Conservation (phyloP, 1,284 basidiomycete genomes). For the Cryptococcus deneoformans region DNA sequence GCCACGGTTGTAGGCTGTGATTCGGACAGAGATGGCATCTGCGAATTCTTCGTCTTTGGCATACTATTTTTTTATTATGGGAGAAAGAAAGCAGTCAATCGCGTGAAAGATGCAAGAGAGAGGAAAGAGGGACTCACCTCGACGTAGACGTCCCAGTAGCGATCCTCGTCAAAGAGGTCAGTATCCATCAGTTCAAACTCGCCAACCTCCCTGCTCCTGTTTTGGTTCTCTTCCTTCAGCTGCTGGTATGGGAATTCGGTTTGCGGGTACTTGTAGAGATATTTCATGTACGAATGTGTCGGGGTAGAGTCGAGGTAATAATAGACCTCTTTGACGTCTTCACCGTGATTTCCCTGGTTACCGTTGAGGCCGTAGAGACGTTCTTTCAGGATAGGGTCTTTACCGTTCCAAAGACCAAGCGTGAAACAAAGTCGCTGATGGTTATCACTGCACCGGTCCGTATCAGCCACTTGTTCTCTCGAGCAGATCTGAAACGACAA, state of each 20-base stretch:
- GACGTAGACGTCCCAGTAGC: slow-evolving; percentile 97
- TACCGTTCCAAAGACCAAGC: slow-evolving; percentile 90
- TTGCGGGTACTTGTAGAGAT: slow-evolving; percentile 97
- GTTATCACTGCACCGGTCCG: slow-evolving; percentile 61
- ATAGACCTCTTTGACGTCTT: slow-evolving; percentile 98
- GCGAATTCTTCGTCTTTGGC: slow-evolving; percentile 94
- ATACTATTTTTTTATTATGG: slow-evolving; percentile 58
- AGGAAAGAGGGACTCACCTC: slow-evolving; percentile 61
- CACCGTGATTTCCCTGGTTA: slow-evolving; percentile 95
- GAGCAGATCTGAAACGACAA: background rate
- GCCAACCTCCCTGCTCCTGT: slow-evolving; percentile 76
- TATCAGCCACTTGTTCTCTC: background rate
- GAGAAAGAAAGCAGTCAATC: background rate
- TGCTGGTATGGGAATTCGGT: slow-evolving; percentile 88
- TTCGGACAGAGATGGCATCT: slow-evolving; percentile 85
- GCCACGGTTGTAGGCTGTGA: slow-evolving; percentile 95
- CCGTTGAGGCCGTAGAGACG: slow-evolving; percentile 91
- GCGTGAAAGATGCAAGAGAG: background rate
- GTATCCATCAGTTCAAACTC: slow-evolving; percentile 96
- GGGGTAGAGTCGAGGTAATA: slow-evolving; percentile 98
- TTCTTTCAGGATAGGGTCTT: slow-evolving; percentile 95
- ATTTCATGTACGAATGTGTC: slow-evolving; percentile 99
- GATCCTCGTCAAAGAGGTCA: slow-evolving; percentile 84
- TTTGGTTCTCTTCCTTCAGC: slow-evolving; percentile 78
- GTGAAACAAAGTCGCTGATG: slow-evolving; percentile 89